Conservation (phyloP, 2,329 filamentous ascomycete species). For the Colletotrichum noveboracense region DNA sequence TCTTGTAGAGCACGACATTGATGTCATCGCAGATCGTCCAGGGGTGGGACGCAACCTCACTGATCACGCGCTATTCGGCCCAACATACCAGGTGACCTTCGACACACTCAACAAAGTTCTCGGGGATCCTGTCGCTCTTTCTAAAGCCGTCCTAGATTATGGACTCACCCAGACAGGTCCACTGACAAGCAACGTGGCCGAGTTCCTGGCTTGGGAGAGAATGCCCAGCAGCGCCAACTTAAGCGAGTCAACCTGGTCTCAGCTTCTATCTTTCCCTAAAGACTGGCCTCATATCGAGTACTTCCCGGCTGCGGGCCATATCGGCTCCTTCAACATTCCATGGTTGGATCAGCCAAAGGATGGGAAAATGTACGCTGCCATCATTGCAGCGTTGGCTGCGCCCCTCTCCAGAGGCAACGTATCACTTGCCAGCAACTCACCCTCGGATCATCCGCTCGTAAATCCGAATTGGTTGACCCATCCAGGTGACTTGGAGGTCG, state of each 20-base stretch:
- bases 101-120: slow-evolving; percentile 19
- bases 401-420: slow-evolving; percentile 46
- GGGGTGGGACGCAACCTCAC: slow-evolving; percentile 86
- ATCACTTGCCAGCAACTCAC: neutral
- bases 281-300: slow-evolving; percentile 42
- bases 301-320: slow-evolving; percentile 4
- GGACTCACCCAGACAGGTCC: neutral
- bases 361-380: slow-evolving; percentile 6
- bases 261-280: slow-evolving; percentile 26
- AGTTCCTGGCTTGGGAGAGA: slow-evolving; percentile 31
- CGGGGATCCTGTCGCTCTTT: neutral
- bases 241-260: neutral
- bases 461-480: slow-evolving; percentile 50
- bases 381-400: slow-evolving; percentile 36
- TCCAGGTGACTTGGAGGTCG: slow-evolving; percentile 47
- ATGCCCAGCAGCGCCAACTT: slow-evolving; percentile 28
- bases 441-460: slow-evolving; percentile 38
- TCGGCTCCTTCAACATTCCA: slow-evolving; percentile 5
- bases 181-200: slow-evolving; percentile 20
- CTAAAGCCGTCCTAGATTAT: neutral
- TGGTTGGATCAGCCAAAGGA: neutral
- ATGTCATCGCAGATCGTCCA: slow-evolving; percentile 56
- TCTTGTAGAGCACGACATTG: slow-evolving; percentile 40
- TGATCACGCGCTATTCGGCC: slow-evolving; percentile 55
- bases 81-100: slow-evolving; percentile 15